Conservation (phyloP, 1,284 basidiomycete genomes). For the Paramarasmius palmivorus region DNA sequence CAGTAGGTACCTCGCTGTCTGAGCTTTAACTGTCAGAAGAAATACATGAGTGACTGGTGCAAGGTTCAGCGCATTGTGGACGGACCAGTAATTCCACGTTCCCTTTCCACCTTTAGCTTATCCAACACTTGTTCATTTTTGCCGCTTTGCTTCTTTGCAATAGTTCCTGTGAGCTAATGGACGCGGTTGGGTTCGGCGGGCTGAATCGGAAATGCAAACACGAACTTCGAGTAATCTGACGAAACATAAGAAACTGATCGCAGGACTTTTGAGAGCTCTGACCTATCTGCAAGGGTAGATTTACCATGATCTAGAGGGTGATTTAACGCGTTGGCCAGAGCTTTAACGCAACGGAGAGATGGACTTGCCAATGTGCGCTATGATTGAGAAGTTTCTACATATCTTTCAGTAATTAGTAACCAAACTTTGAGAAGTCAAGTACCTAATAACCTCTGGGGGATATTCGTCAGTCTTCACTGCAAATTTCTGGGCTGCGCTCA, state of each 20-base stretch:
- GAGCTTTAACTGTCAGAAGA: conserved; percentile 70
- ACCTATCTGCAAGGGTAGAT: conserved; percentile 88
- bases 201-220: neutral
- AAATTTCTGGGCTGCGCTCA: conserved; percentile 25
- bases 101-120: conserved; percentile 95
- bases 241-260: neutral
- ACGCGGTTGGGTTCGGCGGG: conserved; percentile 8
- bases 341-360: neutral
- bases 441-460: conserved; percentile 79
- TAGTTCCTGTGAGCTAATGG: conserved; percentile 84
- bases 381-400: conserved; percentile 81
- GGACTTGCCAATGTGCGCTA: conserved; percentile 82
- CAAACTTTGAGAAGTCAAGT: conserved; percentile 18
- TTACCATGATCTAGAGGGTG: conserved; percentile 78
- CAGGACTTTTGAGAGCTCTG: conserved; percentile 23
- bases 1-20: conserved; percentile 74
- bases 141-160: conserved; percentile 62
- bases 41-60: neutral
- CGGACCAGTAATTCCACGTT: conserved; percentile 89
- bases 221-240: conserved; percentile 65
- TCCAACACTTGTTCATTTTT: conserved; percentile 90
- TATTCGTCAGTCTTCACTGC: conserved; percentile 66
- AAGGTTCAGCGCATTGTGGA: conserved; percentile 8
- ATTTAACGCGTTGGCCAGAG: neutral
- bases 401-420: conserved; percentile 7